These are phyloP conservation scores for Aspergillus affinis DNA, from an alignment of 495 filamentous ascomycete genomes.

Conservation along the genomic window DNA sequence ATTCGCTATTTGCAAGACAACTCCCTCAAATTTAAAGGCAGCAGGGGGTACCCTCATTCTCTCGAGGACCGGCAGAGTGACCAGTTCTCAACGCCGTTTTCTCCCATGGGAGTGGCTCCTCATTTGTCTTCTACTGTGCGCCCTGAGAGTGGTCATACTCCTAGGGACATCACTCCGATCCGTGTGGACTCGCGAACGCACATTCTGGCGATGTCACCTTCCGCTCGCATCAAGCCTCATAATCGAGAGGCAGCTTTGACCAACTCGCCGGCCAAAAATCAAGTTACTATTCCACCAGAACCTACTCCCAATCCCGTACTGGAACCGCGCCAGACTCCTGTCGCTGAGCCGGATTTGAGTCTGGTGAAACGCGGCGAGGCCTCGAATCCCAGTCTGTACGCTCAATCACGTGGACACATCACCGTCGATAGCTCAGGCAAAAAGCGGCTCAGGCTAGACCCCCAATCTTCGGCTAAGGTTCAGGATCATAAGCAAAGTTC, in stretches of 20 bases:
- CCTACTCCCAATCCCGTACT: background rate
- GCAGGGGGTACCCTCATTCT: background rate
- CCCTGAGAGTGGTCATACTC: background rate
- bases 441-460: conserved; percentile 41
- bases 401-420: conserved; percentile 25
- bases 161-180: conserved; percentile 2
- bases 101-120: background rate
- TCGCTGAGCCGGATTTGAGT: background rate
- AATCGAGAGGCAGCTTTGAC: background rate
- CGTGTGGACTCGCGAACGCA: background rate
- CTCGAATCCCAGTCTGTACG: background rate
- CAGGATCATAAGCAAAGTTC: background rate
- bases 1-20: conserved; percentile 43
- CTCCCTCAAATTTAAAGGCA: conserved; percentile 41
- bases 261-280: background rate
- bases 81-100: background rate
- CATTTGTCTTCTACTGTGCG: background rate
- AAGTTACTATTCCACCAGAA: background rate
- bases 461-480: conserved; percentile 8
- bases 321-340: background rate
- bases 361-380: conserved; percentile 1
- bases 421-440: conserved; percentile 37
- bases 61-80: background rate
- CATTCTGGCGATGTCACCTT: background rate
- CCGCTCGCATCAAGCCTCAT: background rate